Percentiles rank a stretch among this genome's conserved stretches.
Conservation (phyloP, 1,284 basidiomycete species). For the Leccinum angustisporum region DNA sequence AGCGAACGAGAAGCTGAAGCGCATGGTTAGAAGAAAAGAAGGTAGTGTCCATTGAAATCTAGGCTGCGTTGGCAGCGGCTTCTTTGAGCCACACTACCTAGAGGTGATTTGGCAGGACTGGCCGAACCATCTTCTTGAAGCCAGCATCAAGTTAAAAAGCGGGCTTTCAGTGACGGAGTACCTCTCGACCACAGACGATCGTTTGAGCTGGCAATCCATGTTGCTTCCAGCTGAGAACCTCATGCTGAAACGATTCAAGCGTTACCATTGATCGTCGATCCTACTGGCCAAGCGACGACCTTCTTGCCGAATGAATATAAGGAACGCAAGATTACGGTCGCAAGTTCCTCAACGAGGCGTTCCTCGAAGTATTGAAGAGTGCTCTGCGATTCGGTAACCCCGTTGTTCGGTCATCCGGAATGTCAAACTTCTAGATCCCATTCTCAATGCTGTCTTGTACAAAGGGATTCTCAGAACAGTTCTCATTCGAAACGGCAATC, state of each 20-base stretch:
- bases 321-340: constrained; percentile 95
- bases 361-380: constrained; percentile 97
- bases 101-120: constrained; percentile 97
- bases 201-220: constrained; percentile 94
- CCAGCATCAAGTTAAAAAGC: constrained; percentile 83
- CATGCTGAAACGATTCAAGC: constrained; percentile 97
- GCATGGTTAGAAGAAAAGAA: constrained; percentile 81
- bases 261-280: constrained; percentile 97
- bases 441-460: too few relatives aligned
- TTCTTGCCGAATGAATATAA: constrained; percentile 96
- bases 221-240: constrained; percentile 93
- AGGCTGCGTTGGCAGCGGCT: constrained; percentile 93
- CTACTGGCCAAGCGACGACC: constrained; percentile 95
- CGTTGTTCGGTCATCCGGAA: constrained; percentile 36
- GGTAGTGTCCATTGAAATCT: constrained; percentile 92
- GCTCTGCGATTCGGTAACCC: constrained; percentile 99
- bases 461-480: too few relatives aligned
- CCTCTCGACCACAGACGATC: constrained; percentile 95
- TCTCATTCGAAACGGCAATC: too few relatives aligned
- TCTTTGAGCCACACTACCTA: constrained; percentile 98
- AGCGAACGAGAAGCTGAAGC: too few relatives aligned
- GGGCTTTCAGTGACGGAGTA: constrained; percentile 95
- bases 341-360: constrained; percentile 98
- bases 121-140: constrained; percentile 85
- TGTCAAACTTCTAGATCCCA: too few relatives aligned